phyloP scores from a whole-genome alignment of 1,284 basidiomycete genomes.

The Anthracocystis setariae region DNA sequence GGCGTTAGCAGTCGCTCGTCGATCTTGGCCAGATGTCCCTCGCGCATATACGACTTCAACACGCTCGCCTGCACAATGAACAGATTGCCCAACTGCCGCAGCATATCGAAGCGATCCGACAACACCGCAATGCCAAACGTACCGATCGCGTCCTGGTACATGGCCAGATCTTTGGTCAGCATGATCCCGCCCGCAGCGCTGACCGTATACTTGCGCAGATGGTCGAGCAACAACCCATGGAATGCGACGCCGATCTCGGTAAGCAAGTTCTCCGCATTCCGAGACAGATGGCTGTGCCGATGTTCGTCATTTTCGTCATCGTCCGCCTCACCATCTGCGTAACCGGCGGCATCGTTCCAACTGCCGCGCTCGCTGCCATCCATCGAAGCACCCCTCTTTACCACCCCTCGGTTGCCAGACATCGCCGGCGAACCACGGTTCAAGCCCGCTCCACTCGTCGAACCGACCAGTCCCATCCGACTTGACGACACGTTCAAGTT shows the following conservation, averaged over 20 bases:
- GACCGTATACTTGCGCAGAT: conserved; percentile 94
- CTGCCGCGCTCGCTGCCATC: conserved; percentile 28
- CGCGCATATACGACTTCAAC: conserved; percentile 66
- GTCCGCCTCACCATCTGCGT: conserved; percentile 12
- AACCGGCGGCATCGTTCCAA: conserved; percentile 11
- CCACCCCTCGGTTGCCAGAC: conserved; percentile 5
- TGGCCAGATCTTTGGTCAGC: conserved; percentile 96
- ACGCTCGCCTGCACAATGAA: conserved; percentile 72
- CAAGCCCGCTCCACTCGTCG: conserved; percentile 15
- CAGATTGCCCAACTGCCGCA: conserved; percentile 94
- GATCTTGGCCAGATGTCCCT: conserved; percentile 76
- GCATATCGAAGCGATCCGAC: conserved; percentile 96
- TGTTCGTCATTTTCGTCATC: conserved; percentile 33
- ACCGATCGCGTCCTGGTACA: conserved; percentile 90
- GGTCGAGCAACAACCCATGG: conserved; percentile 91
- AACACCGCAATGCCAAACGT: conserved; percentile 84
- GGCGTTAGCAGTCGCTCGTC: conserved; percentile 87
- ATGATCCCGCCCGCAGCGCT: conserved; percentile 96
- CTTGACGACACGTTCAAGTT: conserved; percentile 70
- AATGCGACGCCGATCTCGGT: conserved; percentile 94
- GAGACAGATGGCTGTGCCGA: conserved; percentile 24
- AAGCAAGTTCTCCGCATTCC: conserved; percentile 89
- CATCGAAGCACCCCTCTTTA: conserved; percentile 11
- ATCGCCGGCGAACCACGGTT: conserved; percentile 24
- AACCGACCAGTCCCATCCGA: conserved; percentile 24